Base-by-base conservation (phyloP, 2,329 filamentous ascomycete species). In the Sporothrix globosa region DNA sequence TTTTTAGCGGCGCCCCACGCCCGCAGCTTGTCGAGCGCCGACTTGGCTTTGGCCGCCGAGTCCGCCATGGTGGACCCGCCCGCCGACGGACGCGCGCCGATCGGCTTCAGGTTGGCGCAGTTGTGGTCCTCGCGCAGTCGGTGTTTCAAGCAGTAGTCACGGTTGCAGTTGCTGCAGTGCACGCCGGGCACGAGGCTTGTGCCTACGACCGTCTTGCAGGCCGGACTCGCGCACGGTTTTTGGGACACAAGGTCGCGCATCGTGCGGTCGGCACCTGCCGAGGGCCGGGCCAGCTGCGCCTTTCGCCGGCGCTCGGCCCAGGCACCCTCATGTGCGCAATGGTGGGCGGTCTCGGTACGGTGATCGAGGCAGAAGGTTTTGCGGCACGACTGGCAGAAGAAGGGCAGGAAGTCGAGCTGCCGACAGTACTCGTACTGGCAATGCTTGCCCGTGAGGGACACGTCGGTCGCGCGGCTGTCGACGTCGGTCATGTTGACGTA, bases 391-490 rank as follows among this genome's bases (percentile, higher is more conserved):
- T 96, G 92, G 83, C 96, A 99, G 77, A 89, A 87, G 81, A 98
- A 98, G 4, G 96, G 96, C 4, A 99, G 88, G 80, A 99, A 98
- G 81, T 98, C 96, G 72, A 98, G 91, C 78, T 96, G 92, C 79
- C 94, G 91, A 85, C 96, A 99, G 84, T 93, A 96, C 74, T 91
- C 84, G 81, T 92, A 90, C 80, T 97, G 89, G 86, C 96, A 99
- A 83, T 97, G 94, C 73, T 88, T 88, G 80, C 96, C 96, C 75
- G 98, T 91, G 30, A 94, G 87, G 76, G 92, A 90, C 63, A 94
- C 90, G 41, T 74, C 73, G 14, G 81, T 97, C 94, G 70, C 71
- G 71, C 67, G 73, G 48, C 56, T 70, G 78, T 85, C 78, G 72
- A 81, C 86, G 76, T 88, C 86, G 61, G 91, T 85, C 90, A 94